A percentile compares a stretch with the other conserved stretches of the same genome.
phyloP scores from a whole-genome alignment of 169 alveolate species.

The Cystoisospora suis region DNA sequence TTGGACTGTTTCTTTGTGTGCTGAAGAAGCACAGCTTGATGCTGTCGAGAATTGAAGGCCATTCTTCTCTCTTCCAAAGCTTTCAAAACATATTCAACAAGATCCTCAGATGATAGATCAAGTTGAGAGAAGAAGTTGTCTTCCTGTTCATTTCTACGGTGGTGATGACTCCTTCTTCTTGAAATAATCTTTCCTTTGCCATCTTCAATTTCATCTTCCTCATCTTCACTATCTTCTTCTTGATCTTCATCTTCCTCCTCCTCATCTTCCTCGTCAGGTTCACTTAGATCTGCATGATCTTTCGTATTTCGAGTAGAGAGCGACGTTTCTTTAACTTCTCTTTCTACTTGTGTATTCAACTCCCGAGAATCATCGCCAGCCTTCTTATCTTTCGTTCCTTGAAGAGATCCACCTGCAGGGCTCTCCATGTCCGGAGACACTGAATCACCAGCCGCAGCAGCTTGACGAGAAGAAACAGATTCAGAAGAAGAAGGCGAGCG shows the following conservation, averaged over 20 bases:
- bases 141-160: not conserved
- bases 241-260: not conserved
- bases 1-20: not conserved
- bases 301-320: too few relatives aligned
- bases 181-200: not conserved
- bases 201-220: not conserved
- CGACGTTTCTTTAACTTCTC: too few relatives aligned
- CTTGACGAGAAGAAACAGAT: too few relatives aligned
- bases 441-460: too few relatives aligned
- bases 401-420: too few relatives aligned
- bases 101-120: not conserved
- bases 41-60: slow-evolving; percentile 5
- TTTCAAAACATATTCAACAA: not conserved
- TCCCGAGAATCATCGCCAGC: too few relatives aligned
- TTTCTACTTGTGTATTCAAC: too few relatives aligned
- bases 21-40: not conserved
- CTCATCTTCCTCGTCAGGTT: not conserved
- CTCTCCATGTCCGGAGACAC: too few relatives aligned
- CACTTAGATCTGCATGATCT: too few relatives aligned
- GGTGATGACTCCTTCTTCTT: not conserved
- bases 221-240: not conserved
- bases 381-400: too few relatives aligned
- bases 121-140: too few relatives aligned
- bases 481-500: too few relatives aligned
- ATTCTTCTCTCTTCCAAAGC: not conserved